phyloP scores from a whole-genome alignment of 352 stramenopile species.

The Nothophytophthora sp. region DNA sequence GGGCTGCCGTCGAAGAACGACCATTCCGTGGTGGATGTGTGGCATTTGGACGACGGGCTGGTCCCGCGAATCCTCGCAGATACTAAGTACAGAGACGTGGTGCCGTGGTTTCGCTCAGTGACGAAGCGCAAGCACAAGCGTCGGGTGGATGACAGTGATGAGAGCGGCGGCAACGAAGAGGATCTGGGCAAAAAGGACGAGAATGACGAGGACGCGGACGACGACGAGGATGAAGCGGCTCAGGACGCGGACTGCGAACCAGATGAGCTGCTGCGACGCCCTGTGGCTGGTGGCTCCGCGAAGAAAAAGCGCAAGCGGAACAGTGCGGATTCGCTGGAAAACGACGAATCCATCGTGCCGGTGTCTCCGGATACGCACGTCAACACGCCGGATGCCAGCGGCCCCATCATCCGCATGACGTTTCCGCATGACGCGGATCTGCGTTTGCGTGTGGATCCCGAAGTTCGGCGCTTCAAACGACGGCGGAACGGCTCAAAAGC shows the following conservation, averaged over 20 bases:
- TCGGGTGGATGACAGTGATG: conserved; percentile 39
- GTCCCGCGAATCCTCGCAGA: conserved; percentile 57
- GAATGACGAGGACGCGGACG: conserved; percentile 55
- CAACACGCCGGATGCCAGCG: conserved; percentile 53
- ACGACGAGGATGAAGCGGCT: conserved; percentile 55
- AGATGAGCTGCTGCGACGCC: conserved; percentile 35
- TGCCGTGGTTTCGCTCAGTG: conserved; percentile 54
- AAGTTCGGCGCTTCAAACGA: conserved; percentile 65
- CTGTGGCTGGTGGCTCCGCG: conserved; percentile 14
- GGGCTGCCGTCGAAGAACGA: conserved; percentile 53
- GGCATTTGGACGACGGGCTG: conserved; percentile 58
- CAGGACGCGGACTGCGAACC: conserved; percentile 49
- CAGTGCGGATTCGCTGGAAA: conserved; percentile 39
- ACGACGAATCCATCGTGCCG: conserved; percentile 62
- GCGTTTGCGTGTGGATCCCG: conserved; percentile 36
- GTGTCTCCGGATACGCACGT: conserved; percentile 70
- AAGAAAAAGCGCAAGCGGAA: conserved; percentile 63
- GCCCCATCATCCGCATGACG: conserved; percentile 55
- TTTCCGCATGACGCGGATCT: conserved; percentile 50
- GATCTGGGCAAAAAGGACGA: conserved; percentile 52
- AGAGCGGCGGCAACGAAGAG: conserved; percentile 35
- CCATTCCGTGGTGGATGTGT: conserved; percentile 76
- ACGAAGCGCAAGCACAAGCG: conserved; percentile 40
- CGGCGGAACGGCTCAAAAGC: conserved; percentile 34
- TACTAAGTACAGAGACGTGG: conserved; percentile 64